phyloP scores from a whole-genome alignment of 2,329 filamentous ascomycete species.

The Diaporthe ampelina region DNA sequence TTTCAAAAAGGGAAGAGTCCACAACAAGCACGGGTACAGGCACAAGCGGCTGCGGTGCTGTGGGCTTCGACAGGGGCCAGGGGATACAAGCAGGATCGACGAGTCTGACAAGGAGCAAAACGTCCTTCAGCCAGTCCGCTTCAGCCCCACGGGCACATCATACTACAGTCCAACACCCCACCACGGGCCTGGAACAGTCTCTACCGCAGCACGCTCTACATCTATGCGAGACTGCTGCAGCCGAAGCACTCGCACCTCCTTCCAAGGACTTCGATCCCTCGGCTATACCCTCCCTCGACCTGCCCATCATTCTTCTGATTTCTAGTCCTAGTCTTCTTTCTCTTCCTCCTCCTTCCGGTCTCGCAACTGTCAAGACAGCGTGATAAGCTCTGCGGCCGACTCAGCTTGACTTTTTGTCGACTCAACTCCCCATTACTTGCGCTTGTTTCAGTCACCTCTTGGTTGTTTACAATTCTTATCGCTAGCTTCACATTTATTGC shows the following conservation, averaged over 20 bases:
- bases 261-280: slow-evolving; percentile 31
- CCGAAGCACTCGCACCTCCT: slow-evolving; percentile 12
- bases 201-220: neutral
- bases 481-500: neutral
- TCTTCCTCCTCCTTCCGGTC: neutral
- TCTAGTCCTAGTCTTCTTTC: neutral
- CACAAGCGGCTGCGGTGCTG: neutral
- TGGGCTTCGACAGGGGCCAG: slow-evolving; percentile 23
- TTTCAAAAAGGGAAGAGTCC: neutral
- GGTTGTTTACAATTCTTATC: neutral
- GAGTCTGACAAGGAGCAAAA: slow-evolving; percentile 35
- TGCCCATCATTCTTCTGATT: neutral
- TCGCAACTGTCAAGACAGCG: slow-evolving; percentile 1
- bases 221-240: slow-evolving; percentile 3
- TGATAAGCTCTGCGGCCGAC: slow-evolving; percentile 16
- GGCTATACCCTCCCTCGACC: neutral
- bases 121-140: slow-evolving; percentile 17
- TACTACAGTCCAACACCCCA: slow-evolving; percentile 28
- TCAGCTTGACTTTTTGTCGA: slow-evolving; percentile 16
- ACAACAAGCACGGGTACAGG: neutral
- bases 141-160: slow-evolving; percentile 37
- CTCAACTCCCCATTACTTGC: neutral
- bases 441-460: neutral
- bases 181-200: slow-evolving; percentile 38
- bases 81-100: slow-evolving; percentile 29